A percentile compares a stretch with the other conserved stretches of the same genome.
These are phyloP conservation scores for Populus ilicifolia DNA, from an alignment of 345 rosid species.

Conservation along the genomic window DNA sequence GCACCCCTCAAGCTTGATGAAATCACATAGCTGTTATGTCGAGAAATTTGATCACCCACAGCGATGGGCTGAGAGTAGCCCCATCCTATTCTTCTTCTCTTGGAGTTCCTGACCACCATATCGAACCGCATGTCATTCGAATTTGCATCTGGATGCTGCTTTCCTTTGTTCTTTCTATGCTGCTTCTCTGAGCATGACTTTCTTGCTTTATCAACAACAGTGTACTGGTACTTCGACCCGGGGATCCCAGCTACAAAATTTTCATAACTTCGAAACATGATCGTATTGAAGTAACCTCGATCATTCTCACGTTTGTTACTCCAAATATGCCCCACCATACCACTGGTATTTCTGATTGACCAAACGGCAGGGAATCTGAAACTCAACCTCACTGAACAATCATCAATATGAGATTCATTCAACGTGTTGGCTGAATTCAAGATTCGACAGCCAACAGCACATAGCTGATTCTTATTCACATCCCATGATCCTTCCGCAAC, in stretches of 20 bases:
- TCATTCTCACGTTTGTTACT: constrained; percentile 11
- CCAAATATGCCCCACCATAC: constrained; percentile 25
- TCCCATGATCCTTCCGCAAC: constrained; percentile 39
- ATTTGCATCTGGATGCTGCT: constrained; percentile 24
- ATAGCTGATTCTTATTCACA: constrained; percentile 18
- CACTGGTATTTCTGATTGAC: constrained; percentile 22
- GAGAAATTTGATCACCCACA: constrained; percentile 24
- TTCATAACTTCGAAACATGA: neutral
- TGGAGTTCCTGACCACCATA: constrained; percentile 13
- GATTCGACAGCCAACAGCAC: constrained; percentile 30
- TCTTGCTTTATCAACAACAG: constrained; percentile 13
- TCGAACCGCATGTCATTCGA: constrained; percentile 22
- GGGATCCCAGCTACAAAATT: neutral
- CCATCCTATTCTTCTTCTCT: constrained; percentile 5
- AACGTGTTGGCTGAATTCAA: neutral
- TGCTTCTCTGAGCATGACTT: constrained; percentile 9
- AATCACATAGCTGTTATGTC: neutral
- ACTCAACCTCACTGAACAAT: constrained; percentile 31
- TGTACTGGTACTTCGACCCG: constrained; percentile 30
- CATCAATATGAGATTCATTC: constrained; percentile 15
- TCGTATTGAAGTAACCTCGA: constrained; percentile 18
- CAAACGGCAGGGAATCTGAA: constrained; percentile 35
- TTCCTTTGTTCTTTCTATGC: neutral
- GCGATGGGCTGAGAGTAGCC: constrained; percentile 16
- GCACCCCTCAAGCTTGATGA: neutral